Evolutionary conservation across 768 basidiomycete genomes (phyloP).

Genomic region (Leccinum longicurvipes): DNA sequence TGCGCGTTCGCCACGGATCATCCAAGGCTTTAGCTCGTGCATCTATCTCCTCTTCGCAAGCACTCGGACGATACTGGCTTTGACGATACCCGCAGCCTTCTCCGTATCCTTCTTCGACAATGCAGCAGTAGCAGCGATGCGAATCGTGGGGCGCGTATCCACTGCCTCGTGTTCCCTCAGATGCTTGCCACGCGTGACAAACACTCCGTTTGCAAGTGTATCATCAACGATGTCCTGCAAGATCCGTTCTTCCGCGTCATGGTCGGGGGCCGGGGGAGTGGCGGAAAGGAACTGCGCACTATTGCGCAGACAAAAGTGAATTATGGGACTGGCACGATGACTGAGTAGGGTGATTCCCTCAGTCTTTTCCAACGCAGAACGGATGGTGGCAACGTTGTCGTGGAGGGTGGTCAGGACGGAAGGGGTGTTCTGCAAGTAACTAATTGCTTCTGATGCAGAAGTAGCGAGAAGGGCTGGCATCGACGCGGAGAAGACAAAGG

Average conservation of each 20-base stretch:
- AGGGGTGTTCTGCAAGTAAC: conserved; percentile 71
- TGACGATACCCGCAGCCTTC: conserved; percentile 77
- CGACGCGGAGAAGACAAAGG: conserved; percentile 95
- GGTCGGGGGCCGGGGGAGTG: conserved; percentile 40
- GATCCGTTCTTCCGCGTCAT: conserved; percentile 68
- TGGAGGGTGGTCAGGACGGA: conserved; percentile 73
- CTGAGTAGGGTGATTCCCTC: conserved; percentile 83
- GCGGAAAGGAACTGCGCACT: conserved; percentile 20
- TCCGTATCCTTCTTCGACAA: conserved; percentile 89
- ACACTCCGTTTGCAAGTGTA: conserved; percentile 71
- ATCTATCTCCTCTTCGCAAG: conserved; percentile 58
- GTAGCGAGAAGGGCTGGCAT: conserved; percentile 89
- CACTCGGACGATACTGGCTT: conserved; percentile 71
- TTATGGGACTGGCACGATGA: conserved; percentile 80
- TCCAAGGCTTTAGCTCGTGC: too few species aligned
- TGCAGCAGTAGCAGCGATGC: conserved; percentile 75
- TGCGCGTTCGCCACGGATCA: not conserved
- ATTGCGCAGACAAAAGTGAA: conserved; percentile 71
- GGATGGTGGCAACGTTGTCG: conserved; percentile 76
- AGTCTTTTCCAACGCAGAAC: conserved; percentile 75
- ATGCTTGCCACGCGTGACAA: conserved; percentile 82
- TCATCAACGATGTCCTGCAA: conserved; percentile 95
- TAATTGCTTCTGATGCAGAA: conserved; percentile 82
- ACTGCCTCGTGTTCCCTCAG: conserved; percentile 79
- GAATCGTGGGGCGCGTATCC: conserved; percentile 80